Evolutionary conservation across 2,329 filamentous ascomycete species (phyloP), one percentile per base, ranked within the genome.

Genomic region (Diaporthe destruens): DNA sequence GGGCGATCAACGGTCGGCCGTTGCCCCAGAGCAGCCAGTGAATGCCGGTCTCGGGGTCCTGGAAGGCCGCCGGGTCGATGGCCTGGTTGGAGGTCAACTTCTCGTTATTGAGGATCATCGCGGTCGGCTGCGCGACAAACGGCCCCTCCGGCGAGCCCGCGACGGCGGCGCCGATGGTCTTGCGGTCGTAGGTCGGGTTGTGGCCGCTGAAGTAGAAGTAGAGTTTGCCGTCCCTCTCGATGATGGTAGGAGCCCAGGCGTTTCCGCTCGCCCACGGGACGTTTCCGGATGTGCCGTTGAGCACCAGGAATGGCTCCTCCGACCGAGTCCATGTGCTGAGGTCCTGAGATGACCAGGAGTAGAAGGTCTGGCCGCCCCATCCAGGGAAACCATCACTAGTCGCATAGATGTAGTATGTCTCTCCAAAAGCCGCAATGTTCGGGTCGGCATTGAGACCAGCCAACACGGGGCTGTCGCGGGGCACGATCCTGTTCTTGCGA

Each of bases 191-290:
- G 0, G 88, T 88, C 0, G 89, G 88, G 54, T 85, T 85, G 20
- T 86, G 79, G 0, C 85, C 85, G 49, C 82, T 86, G 79, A 91
- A 92, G 80, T 90, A 91, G 36, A 92, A 87, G 76, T 90, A 92
- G 80, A 88, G 92, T 80, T 89, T 90, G 0, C 88, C 89, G 72
- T 88, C 83, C 65, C 88, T 88, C 63, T 83, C 80, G 1, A 88
- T 88, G 2, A 91, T 90, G 67, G 90, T 89, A 0, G 91, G 91
- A 0, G 90, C 90, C 90, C 91, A 92, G 4, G 91, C 87, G 76
- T 92, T 91, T 73, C 91, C 91, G 1, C 84, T 86, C 0, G 89
- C 89, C 91, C 91, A 92, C 1, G 89, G 89, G 0, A 92, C 85
- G 71, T 91, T 86, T 14, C 85, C 85, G 32, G 77, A 79, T 0